Percentiles rank a stretch among this genome's conserved stretches.
Conservation (phyloP, 805 yeast species). For the Lipomyces chichibuensis region DNA sequence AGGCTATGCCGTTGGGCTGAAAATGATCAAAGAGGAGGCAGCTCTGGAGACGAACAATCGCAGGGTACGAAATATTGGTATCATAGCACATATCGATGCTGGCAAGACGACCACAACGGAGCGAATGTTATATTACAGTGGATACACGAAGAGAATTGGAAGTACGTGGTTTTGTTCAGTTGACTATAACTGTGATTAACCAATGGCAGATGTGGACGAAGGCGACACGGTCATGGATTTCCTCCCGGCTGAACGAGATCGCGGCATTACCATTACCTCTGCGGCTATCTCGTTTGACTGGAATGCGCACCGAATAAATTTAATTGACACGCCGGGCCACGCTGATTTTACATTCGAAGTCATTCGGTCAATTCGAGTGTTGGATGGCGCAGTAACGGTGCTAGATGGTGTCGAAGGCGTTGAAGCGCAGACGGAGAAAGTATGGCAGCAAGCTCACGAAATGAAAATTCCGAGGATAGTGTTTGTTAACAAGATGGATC, state of each 20-base stretch:
- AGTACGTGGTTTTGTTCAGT: slow-evolving; percentile 20
- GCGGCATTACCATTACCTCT: slow-evolving; percentile 95
- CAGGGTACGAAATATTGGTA: slow-evolving; percentile 75
- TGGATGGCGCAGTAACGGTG: slow-evolving; percentile 93
- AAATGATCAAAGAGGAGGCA: neutral
- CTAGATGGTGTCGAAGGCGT: slow-evolving; percentile 97
- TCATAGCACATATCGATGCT: slow-evolving; percentile 98
- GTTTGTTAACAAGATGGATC: slow-evolving; percentile 92
- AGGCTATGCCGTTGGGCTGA: neutral
- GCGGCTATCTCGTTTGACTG: slow-evolving; percentile 94
- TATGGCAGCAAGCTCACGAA: slow-evolving; percentile 83
- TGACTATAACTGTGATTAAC: neutral
- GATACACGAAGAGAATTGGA: slow-evolving; percentile 78
- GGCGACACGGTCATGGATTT: slow-evolving; percentile 97
- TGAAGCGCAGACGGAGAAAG: slow-evolving; percentile 96
- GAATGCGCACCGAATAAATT: slow-evolving; percentile 74
- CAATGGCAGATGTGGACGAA: slow-evolving; percentile 70
- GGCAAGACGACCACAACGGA: slow-evolving; percentile 98
- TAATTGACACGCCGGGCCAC: slow-evolving; percentile 97
- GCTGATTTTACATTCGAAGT: slow-evolving; percentile 98
- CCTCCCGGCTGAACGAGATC: slow-evolving; percentile 80
- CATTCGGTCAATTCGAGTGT: slow-evolving; percentile 79
- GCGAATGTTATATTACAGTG: slow-evolving; percentile 88
- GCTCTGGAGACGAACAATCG: slow-evolving; percentile 7
- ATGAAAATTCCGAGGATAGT: slow-evolving; percentile 73